Percentiles rank a stretch among this genome's conserved stretches.
Evolutionary conservation across 129 eudicot genomes (phyloP).

Genomic region (Scalesia atractyloides): DNA sequence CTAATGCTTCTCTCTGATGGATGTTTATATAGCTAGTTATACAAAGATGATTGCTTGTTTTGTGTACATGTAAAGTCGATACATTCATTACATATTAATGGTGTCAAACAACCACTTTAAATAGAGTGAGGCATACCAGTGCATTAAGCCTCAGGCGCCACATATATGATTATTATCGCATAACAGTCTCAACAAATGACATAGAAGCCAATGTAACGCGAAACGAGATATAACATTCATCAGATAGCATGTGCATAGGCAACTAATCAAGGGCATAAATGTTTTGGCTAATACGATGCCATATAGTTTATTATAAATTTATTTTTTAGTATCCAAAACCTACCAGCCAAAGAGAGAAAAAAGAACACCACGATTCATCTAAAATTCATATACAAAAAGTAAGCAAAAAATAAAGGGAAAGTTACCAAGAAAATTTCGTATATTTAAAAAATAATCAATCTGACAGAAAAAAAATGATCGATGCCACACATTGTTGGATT

Average conservation of each 20-base stretch:
- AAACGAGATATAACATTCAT: not conserved
- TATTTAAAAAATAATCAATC: not conserved
- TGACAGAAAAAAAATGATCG: not conserved
- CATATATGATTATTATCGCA: not conserved
- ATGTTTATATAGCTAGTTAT: not conserved
- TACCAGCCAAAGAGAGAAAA: not conserved
- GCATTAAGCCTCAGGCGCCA: not conserved
- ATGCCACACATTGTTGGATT: not conserved
- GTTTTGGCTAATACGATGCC: no score
- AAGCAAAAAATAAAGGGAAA: not conserved
- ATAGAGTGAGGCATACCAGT: not conserved
- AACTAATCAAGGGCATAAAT: no score
- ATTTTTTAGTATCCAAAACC: not conserved
- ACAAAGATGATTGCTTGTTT: not conserved
- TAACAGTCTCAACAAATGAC: not conserved
- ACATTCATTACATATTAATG: not conserved
- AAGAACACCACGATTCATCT: slow-evolving; percentile 5
- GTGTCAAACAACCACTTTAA: not conserved
- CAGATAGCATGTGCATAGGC: not conserved
- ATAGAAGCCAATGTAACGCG: not conserved
- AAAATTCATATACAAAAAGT: slow-evolving; percentile 1
- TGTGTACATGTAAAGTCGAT: slow-evolving; percentile 1
- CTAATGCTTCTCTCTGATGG: not conserved
- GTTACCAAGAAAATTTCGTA: not conserved
- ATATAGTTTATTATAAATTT: no score